Percentiles rank a stretch among this genome's conserved stretches.
Conservation (phyloP, 352 stramenopile genomes). For the Aphanomyces astaci region DNA sequence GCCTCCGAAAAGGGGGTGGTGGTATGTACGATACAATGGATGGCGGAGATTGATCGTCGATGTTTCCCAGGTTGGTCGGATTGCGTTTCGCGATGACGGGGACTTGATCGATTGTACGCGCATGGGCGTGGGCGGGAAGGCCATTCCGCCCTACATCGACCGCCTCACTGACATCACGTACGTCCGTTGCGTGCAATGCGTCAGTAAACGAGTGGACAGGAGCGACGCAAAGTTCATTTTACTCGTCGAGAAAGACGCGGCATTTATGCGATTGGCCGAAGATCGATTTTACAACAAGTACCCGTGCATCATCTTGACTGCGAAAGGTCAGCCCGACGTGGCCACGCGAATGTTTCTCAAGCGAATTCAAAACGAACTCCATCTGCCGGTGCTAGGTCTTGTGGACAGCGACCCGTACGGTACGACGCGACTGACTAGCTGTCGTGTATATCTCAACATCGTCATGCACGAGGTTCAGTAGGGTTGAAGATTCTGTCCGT, state of each 20-base stretch:
- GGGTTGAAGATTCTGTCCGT: slow-evolving; percentile 85
- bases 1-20: slow-evolving; percentile 85
- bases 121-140: slow-evolving; percentile 85
- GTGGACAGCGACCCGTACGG: slow-evolving; percentile 87
- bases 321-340: slow-evolving; percentile 84
- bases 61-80: slow-evolving; percentile 37
- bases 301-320: slow-evolving; percentile 87
- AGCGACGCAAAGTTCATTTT: slow-evolving; percentile 83
- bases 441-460: no score
- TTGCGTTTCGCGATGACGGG: slow-evolving; percentile 45
- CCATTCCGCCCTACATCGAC: slow-evolving; percentile 83
- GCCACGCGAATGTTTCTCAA: slow-evolving; percentile 69
- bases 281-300: slow-evolving; percentile 88
- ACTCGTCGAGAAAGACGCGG: slow-evolving; percentile 88
- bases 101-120: slow-evolving; percentile 83
- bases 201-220: slow-evolving; percentile 39
- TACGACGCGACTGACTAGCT: no score
- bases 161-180: slow-evolving; percentile 30
- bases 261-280: slow-evolving; percentile 86
- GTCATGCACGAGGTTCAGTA: not conserved
- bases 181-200: slow-evolving; percentile 39
- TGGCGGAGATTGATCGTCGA: no score
- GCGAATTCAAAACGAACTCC: slow-evolving; percentile 55
- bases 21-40: slow-evolving; percentile 2
- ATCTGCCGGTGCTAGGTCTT: slow-evolving; percentile 81